phyloP scores from a whole-genome alignment of 306 rosid species.

The apple (Malus domestica) region ASM211411v1 NC_041804.1:1958501-1959000 shows the following conservation, averaged over 20 bases:
- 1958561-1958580: neutral
- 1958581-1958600: no score
- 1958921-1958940: no score
- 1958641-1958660: accelerated
- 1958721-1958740: neutral
- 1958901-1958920: no score
- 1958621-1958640: no score
- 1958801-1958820: constrained; percentile 17
- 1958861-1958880: neutral
- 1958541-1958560: constrained; percentile 19
- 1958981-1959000: no score
- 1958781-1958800: neutral
- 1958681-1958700: accelerated
- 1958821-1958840: neutral
- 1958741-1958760: neutral
- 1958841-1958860: neutral
- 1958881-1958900: no score
- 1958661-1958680: no score
- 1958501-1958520: neutral
- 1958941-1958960: no score
- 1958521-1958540: neutral
- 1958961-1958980: no score
- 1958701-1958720: no score
- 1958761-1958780: constrained; percentile 4
- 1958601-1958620: no score